phyloP scores from a whole-genome alignment of 257 asterid genomes.

The Asclepias syriaca region DNA sequence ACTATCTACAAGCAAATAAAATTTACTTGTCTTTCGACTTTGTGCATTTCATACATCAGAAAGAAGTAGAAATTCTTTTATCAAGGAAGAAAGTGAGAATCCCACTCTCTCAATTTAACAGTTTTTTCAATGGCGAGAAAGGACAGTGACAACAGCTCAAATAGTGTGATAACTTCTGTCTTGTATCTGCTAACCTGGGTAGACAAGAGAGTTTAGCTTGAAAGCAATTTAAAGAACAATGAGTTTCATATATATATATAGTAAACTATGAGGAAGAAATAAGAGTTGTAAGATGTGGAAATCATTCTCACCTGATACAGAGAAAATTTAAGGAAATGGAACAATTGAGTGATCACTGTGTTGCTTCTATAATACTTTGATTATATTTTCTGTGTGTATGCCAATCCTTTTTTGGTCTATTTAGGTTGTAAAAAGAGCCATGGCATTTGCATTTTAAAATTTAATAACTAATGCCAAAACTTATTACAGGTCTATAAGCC shows the following conservation, averaged over 20 bases:
- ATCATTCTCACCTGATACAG: background rate
- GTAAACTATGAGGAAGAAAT: background rate
- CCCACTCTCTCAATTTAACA: background rate
- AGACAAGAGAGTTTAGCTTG: background rate
- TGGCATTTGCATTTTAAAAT: background rate
- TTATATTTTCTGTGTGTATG: background rate
- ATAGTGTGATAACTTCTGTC: background rate
- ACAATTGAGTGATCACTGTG: background rate
- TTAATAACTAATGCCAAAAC: background rate
- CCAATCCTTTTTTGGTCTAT: background rate
- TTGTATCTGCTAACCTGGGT: background rate
- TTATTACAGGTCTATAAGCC: conserved; percentile 63
- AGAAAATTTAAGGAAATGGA: background rate
- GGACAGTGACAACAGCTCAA: background rate
- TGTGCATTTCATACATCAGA: background rate
- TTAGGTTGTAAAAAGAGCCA: conserved; percentile 3
- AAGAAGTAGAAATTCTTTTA: background rate
- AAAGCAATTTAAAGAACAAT: background rate
- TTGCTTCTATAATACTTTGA: background rate
- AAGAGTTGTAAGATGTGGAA: background rate
- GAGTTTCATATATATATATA: background rate
- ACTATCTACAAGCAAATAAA: background rate
- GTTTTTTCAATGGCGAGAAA: background rate
- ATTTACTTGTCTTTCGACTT: background rate
- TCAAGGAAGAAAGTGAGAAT: background rate